phyloP scores from a whole-genome alignment of 225 moss, liverwort and hornwort species.

The Antitrichia curtipendula region DNA sequence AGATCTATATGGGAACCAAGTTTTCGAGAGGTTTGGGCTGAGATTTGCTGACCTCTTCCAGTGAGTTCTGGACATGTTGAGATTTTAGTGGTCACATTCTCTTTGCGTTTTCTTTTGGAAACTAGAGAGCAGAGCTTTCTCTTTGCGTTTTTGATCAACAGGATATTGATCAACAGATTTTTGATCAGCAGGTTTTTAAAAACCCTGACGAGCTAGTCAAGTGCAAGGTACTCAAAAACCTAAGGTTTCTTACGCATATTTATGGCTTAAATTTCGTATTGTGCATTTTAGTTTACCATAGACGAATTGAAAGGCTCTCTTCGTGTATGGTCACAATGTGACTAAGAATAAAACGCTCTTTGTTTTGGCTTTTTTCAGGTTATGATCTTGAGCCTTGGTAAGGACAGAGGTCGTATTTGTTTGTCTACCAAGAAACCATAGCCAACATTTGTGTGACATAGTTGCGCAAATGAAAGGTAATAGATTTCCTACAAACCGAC shows the following conservation, averaged over 20 bases:
- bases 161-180: too few species aligned
- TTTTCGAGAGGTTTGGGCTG: conserved; percentile 18
- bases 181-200: not conserved
- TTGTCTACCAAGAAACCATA: conserved; percentile 60
- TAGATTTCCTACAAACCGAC: not conserved
- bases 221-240: conserved; percentile 9
- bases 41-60: conserved; percentile 19
- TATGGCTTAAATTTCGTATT: not conserved
- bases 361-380: conserved; percentile 17
- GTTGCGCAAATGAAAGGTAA: conserved; percentile 57
- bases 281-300: not conserved
- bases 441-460: conserved; percentile 65
- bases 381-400: conserved; percentile 64
- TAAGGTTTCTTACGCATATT: not conserved
- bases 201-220: conserved; percentile 39
- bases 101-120: not conserved
- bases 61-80: conserved; percentile 7
- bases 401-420: conserved; percentile 59
- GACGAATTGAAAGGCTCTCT: not conserved
- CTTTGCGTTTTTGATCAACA: not conserved
- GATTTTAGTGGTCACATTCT: not conserved
- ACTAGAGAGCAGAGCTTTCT: not conserved
- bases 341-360: not conserved
- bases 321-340: not conserved
- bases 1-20: conserved; percentile 1